These are phyloP conservation scores for Chaetomium globosum DNA, from an alignment of 2,329 filamentous ascomycete species.

Conservation along the genomic window DNA sequence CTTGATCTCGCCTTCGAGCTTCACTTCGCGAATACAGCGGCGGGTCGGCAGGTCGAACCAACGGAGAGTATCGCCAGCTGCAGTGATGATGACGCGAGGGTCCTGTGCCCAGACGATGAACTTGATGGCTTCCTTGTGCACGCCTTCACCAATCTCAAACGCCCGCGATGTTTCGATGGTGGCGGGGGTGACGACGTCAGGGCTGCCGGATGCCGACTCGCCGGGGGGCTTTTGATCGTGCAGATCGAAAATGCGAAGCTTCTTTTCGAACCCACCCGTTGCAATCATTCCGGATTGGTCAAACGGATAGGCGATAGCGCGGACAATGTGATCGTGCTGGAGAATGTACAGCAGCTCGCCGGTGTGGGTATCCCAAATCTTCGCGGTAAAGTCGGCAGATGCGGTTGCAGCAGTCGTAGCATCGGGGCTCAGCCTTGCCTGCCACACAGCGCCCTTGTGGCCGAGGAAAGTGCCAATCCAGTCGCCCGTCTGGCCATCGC, in stretches of 20 bases:
- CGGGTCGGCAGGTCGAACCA: constrained; percentile 90
- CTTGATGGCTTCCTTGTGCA: constrained; percentile 88
- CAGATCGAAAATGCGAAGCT: constrained; percentile 89
- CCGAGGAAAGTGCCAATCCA: constrained; percentile 99
- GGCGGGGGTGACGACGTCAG: constrained; percentile 43
- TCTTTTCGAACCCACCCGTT: constrained; percentile 95
- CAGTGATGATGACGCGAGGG: constrained; percentile 85
- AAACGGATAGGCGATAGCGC: constrained; percentile 85
- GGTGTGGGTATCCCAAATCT: constrained; percentile 95
- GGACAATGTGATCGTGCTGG: constrained; percentile 92
- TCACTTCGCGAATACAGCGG: constrained; percentile 72
- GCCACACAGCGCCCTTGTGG: constrained; percentile 98
- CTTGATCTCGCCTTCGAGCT: constrained; percentile 81
- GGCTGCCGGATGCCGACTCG: constrained; percentile 41
- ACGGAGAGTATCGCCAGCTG: constrained; percentile 85
- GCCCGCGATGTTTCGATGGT: constrained; percentile 63
- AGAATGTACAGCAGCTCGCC: constrained; percentile 86
- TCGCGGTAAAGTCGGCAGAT: constrained; percentile 93
- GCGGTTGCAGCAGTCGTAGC: constrained; percentile 87
- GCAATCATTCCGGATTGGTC: constrained; percentile 82
- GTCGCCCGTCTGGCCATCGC: constrained; percentile 92
- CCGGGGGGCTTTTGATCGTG: constrained; percentile 56
- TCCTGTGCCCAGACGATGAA: constrained; percentile 93
- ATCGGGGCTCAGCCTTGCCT: constrained; percentile 86
- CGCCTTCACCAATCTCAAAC: constrained; percentile 84